A percentile compares a stretch with the other conserved stretches of the same genome.
These are phyloP conservation scores for Erysimum cheiranthoides DNA, from an alignment of 345 rosid genomes.

Conservation along the genomic window DNA sequence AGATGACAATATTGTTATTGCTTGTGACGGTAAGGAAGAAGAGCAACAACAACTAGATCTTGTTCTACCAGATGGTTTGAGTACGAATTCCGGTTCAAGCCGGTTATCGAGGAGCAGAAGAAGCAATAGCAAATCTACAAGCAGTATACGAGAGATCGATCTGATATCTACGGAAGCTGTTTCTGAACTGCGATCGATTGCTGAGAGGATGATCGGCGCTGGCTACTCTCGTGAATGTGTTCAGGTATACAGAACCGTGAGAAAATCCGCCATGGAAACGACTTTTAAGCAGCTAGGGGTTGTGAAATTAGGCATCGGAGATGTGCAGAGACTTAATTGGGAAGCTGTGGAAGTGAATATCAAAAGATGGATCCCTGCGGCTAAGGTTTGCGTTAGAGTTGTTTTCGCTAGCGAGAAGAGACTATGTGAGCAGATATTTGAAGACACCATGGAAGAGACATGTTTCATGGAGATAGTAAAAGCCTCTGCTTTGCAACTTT, in stretches of 20 bases:
- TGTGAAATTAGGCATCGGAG: constrained; percentile 89
- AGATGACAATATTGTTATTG: constrained; percentile 40
- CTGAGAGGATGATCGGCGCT: constrained; percentile 42
- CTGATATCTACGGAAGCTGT: constrained; percentile 41
- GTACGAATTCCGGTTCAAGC: constrained; percentile 40
- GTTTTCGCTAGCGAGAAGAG: constrained; percentile 86
- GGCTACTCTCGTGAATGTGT: constrained; percentile 41
- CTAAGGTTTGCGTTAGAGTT: constrained; percentile 71
- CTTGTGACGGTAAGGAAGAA: not conserved
- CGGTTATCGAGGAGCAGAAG: constrained; percentile 43
- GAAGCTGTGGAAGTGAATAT: constrained; percentile 78
- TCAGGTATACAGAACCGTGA: constrained; percentile 72
- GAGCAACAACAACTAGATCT: constrained; percentile 22
- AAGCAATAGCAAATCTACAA: constrained; percentile 40
- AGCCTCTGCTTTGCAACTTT: constrained; percentile 77
- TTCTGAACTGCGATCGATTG: constrained; percentile 42
- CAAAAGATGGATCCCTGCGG: constrained; percentile 89
- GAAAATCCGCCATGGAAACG: constrained; percentile 79
- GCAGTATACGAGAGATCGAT: constrained; percentile 49
- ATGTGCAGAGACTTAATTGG: constrained; percentile 88
- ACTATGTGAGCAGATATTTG: constrained; percentile 78
- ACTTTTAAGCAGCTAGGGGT: constrained; percentile 73
- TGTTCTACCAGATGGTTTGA: constrained; percentile 16
- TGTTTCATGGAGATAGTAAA: constrained; percentile 93
- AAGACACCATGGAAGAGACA: constrained; percentile 64